Base-by-base conservation (phyloP, 495 filamentous ascomycete genomes). In the Aspergillus bertholletiae region DNA sequence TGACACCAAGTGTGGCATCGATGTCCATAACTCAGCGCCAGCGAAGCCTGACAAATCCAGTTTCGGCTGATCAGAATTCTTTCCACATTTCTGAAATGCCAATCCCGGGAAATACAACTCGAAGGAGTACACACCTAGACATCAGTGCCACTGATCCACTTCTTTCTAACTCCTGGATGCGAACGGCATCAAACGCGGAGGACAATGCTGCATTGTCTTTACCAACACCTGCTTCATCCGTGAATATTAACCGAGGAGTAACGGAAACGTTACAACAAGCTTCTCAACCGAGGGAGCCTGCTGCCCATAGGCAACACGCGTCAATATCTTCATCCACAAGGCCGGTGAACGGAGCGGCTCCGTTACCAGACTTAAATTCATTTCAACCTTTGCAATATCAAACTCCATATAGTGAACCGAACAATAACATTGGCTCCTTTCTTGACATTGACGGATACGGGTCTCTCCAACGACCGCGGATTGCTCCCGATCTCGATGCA, bases 401-500 rank as follows among this genome's bases (percentile, higher is more conserved):
- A 12, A 53, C 56, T 20, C 20, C 62, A 6, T 74, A 70, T 51
- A 64, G 59, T 20, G 71, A 74, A 12, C 60, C 68, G 11, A 65
- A 65, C 9, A 49, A 74, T 12, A 58, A 61, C 15, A 54, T 71
- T 5, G 56, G 61, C 3, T 48, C 67, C 0, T 63, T 73, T 24
- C 65, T 73, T 37, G 68, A 73, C 18, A 64, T 73, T 39, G 67
- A 71, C 26, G 61, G 65, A 9, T 69, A 71, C 22, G 69, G 62
- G 9, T 48, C 60, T n/a, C 56, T 66, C 18, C 58, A 60, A n/a
- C 65, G 65, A 35, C 71, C 63, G n/a, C 59, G 67, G 27, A 75
- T 75, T 41, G 73, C 73, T 5, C 73, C 73, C 8, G 73, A 75
- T 43, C 61, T 75, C 1, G 73, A 75, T 51, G 71, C 73, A 13